Percentiles rank a stretch among this genome's conserved stretches.
These are phyloP conservation scores for Artemisia tridentata DNA, from an alignment of 129 eudicot genomes.

Conservation along the genomic window DNA sequence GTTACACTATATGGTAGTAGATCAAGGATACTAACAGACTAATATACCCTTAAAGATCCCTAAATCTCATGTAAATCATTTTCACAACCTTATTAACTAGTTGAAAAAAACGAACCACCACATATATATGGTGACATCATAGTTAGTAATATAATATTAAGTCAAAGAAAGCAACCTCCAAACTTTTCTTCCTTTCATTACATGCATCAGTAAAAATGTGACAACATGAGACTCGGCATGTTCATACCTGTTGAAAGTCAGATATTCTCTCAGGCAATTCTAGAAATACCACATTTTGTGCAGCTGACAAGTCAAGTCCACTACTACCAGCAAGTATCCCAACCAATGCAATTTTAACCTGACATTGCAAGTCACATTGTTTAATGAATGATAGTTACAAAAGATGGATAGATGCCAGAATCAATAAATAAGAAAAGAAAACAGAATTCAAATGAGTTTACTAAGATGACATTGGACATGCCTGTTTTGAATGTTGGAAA, in stretches of 20 bases:
- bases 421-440: too few relatives aligned
- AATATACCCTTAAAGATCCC: constrained; percentile 1
- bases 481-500: constrained; percentile 85
- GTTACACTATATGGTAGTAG: background rate
- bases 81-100: background rate
- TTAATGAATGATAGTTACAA: background rate
- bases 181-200: constrained; percentile 16
- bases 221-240: constrained; percentile 14
- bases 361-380: constrained; percentile 14
- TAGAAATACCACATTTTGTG: constrained; percentile 82
- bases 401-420: too few relatives aligned
- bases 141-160: background rate
- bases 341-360: constrained; percentile 89
- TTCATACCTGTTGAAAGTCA: constrained; percentile 68
- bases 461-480: constrained; percentile 13
- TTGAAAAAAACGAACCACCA: background rate
- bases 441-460: background rate
- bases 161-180: constrained; percentile 20
- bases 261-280: constrained; percentile 77
- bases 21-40: constrained; percentile 5
- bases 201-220: background rate
- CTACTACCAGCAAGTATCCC: constrained; percentile 88
- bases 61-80: constrained; percentile 13
- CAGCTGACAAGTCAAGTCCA: constrained; percentile 83
- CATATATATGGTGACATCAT: background rate